These are phyloP conservation scores for Cercospora sp. DNA, from an alignment of 2,329 filamentous ascomycete species.

Conservation along the genomic window DNA sequence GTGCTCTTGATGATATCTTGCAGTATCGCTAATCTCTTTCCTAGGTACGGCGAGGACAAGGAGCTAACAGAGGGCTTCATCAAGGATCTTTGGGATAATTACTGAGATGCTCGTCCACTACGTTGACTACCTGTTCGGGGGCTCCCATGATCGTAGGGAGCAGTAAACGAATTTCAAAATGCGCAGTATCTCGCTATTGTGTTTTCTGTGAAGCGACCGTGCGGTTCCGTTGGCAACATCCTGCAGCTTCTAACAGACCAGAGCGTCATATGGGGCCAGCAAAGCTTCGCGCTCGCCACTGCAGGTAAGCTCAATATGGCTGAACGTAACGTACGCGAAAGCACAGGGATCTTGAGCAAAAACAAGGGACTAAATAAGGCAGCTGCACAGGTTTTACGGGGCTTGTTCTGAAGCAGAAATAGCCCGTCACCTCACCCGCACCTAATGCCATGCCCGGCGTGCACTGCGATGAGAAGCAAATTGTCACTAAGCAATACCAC, in stretches of 20 bases:
- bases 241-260: background rate
- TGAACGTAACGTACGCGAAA: background rate
- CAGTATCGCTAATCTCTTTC: conserved; percentile 11
- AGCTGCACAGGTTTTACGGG: background rate
- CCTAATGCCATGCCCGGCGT: background rate
- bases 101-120: conserved; percentile 9
- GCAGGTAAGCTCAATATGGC: background rate
- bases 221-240: background rate
- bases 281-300: background rate
- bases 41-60: conserved; percentile 69
- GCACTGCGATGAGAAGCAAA: background rate
- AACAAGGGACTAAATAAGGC: background rate
- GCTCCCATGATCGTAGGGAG: background rate
- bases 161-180: background rate
- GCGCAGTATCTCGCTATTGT: background rate
- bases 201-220: too few species aligned
- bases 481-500: background rate
- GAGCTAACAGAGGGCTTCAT: conserved; percentile 79
- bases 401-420: background rate
- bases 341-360: background rate
- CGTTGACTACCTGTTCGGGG: background rate
- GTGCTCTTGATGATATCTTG: background rate
- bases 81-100: conserved; percentile 75
- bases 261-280: background rate
- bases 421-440: background rate